Base-by-base conservation (phyloP, 176 grass and related monocot genomes). In the Oryza australiensis region DNA sequence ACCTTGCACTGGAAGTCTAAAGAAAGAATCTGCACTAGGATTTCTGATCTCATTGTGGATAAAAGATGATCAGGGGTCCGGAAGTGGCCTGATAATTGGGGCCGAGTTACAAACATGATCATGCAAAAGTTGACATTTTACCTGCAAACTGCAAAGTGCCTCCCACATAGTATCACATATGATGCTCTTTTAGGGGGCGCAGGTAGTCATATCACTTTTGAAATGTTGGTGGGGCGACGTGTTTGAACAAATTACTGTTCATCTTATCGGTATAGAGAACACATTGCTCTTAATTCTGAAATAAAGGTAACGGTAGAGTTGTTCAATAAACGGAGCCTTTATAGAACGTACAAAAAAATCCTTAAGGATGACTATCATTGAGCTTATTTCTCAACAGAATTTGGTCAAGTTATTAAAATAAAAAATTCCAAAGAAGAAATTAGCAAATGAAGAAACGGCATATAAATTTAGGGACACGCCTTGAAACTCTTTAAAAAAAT, bases 1-100 rank as follows among this genome's bases (percentile, higher is more conserved):
- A 45, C 53, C 16, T 3, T 70, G 64, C 23, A 26, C 24, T 18
- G 42, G 37, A 80, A 70, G 66, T 42, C 3, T 51, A 12, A 80
- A 70, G 76, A 1, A 32, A 23, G 49, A 22, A 89, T 71, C 64
- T 33, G 81, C 22, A 57, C 75, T 34, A 0, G 65, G 70, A 89
- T 85, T 57, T 37, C 41, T 45, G 71, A 71, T 70, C 53, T 64
- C 51, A 26, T 6, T 38, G 75, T 67, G 9, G 76, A 84, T 72
- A 45, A 22, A 29, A 46, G 42, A 46, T 66, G 42, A 66, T 35
- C 40, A 30, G 64, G 64, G 38, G 59, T 42, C 72, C 73, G 80
- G 40, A 69, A 35, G 53, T 89, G 82, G 77, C 23, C 76, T 9
- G 13, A 43, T 77, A 64, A 32, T 66, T 81, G 57, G 75, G 65